phyloP scores from a whole-genome alignment of 192 early-diverging fungal species.

The Podila clonocystis region DNA sequence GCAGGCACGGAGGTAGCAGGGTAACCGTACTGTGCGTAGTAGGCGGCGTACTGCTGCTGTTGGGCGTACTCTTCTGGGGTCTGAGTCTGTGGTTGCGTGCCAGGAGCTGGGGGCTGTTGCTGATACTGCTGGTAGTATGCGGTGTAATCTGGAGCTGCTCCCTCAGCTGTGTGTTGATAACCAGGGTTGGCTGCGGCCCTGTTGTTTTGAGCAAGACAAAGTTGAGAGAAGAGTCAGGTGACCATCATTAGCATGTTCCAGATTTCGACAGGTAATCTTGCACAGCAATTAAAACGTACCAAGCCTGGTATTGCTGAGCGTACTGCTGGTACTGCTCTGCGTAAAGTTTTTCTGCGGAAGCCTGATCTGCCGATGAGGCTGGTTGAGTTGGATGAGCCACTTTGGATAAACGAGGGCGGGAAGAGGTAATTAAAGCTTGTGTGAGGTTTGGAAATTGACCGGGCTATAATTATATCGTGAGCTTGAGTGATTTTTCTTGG shows the following conservation, averaged over 20 bases:
- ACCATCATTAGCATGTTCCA: too few relatives aligned
- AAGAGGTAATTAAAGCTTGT: too few relatives aligned
- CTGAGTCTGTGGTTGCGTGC: neutral
- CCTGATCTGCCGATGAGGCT: constrained; percentile 29
- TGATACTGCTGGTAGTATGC: constrained; percentile 34
- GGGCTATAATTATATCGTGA: too few relatives aligned
- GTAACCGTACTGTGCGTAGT: constrained; percentile 42
- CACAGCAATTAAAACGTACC: constrained; percentile 10
- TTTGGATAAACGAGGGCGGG: constrained; percentile 4
- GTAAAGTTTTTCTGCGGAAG: constrained; percentile 26
- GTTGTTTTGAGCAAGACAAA: neutral
- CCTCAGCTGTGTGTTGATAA: constrained; percentile 20
- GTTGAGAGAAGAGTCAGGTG: neutral
- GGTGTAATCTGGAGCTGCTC: constrained; percentile 25
- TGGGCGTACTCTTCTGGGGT: constrained; percentile 48
- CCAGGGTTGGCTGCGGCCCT: constrained; percentile 48
- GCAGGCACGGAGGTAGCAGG: constrained; percentile 5
- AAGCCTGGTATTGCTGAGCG: constrained; percentile 46
- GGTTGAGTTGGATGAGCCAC: constrained; percentile 30
- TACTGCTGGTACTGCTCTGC: constrained; percentile 52
- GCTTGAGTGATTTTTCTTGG: too few relatives aligned
- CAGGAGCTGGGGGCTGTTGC: constrained; percentile 1
- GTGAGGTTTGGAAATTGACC: too few relatives aligned
- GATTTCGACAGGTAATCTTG: neutral
- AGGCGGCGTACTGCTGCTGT: constrained; percentile 49